phyloP scores from a whole-genome alignment of 2,329 filamentous ascomycete genomes.

The Trichoderma semiorbis region DNA sequence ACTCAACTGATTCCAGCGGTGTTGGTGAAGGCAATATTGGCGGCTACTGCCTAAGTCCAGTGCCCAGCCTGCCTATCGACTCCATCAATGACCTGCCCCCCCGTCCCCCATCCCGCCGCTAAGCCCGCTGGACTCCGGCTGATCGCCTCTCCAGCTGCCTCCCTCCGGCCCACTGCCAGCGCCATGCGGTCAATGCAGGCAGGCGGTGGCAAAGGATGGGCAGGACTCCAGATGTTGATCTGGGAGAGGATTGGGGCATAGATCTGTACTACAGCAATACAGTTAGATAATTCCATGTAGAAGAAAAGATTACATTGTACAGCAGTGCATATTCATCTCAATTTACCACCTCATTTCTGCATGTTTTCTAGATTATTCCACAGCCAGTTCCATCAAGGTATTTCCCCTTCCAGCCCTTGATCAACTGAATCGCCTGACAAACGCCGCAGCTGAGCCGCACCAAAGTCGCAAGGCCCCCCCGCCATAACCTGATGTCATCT shows the following conservation, averaged over 20 bases:
- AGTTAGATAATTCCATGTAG: neutral
- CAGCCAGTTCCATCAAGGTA: neutral
- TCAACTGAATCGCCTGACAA: neutral
- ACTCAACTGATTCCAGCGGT: neutral
- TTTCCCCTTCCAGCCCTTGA: neutral
- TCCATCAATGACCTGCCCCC: neutral
- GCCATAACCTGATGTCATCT: slow-evolving; percentile 16
- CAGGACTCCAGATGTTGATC: neutral
- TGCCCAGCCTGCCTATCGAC: neutral
- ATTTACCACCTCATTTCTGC: neutral
- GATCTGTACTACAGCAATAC: neutral
- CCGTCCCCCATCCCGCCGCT: neutral
- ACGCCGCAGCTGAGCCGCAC: neutral
- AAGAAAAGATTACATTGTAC: neutral
- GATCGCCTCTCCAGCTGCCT: slow-evolving; percentile 13
- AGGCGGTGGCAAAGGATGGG: neutral
- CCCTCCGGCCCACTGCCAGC: neutral
- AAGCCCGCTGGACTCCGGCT: slow-evolving; percentile 5
- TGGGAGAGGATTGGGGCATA: neutral
- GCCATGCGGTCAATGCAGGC: neutral
- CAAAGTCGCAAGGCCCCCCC: neutral
- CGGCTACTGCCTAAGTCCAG: neutral
- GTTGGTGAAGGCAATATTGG: neutral
- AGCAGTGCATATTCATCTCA: neutral
- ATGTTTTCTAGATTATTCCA: neutral